Base-by-base conservation (phyloP, 2,329 filamentous ascomycete species). In the Cercospora sp. region DNA sequence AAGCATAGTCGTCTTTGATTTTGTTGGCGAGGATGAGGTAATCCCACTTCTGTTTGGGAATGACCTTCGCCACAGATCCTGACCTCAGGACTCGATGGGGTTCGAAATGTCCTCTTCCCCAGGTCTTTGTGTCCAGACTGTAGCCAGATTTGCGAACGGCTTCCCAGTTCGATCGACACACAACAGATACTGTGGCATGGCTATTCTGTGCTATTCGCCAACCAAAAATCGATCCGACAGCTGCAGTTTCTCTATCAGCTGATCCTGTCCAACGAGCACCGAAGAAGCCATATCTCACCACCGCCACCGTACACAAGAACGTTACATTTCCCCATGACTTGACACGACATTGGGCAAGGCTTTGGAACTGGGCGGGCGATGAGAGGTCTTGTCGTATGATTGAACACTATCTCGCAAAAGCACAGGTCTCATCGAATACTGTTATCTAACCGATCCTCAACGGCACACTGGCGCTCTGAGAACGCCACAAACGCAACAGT, bases 11-110 rank as follows among this genome's bases (percentile, higher is more conserved):
- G 6, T 63, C 64, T 2, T 63, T 74, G 60, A 74, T 64, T 48
- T 75, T 75, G 66, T 72, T 75, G 28, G 73, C 69, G 26, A 69
- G 69, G 30, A 75, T 66, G 18, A 74, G 60, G 51, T 73, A 75
- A 48, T 74, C 72, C 63, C 73, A 74, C 5, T 64, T 26, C 18
- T 69, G 67, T 16, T 40, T 53, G 28, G 26, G 23, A 30, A 48
- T 42, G 33, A 33, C 16, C 53, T 66, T 65, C 59, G 51, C 40
- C 16, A 67, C 13, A 48, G 36, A 12, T 53, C 68, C 51, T 57
- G 70, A 58, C 64, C 51, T 59, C 45, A 62, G 65, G 13, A 74
- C 71, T 45, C 67, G 70, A 57, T 68, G 63, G 5, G 73, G 73
- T 8, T 12, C 67, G 45, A 73, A 74, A 9, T 64, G 57, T 28